Percentiles rank a stretch among this genome's conserved stretches.
phyloP scores from a whole-genome alignment of 345 rosid species.

The Euphorbia tirucalli region DNA sequence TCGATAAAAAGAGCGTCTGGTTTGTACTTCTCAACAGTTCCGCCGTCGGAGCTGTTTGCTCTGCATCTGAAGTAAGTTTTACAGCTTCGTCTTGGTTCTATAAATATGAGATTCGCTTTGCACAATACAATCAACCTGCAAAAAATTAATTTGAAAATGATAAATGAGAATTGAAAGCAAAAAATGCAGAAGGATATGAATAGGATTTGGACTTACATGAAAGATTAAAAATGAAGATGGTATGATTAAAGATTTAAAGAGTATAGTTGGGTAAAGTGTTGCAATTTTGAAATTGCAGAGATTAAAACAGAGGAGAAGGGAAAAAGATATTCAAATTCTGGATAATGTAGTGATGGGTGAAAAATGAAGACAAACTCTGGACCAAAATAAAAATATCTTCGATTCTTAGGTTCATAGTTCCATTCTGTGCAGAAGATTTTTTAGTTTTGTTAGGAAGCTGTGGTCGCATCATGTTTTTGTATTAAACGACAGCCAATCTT shows the following conservation, averaged over 20 bases:
- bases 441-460: too few species aligned
- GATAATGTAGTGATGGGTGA: not conserved
- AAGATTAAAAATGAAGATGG: not conserved
- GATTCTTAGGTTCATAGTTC: too few species aligned
- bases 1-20: constrained; percentile 62
- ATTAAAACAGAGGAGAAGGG: not conserved
- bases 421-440: too few species aligned
- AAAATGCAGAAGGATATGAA: not conserved
- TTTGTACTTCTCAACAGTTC: constrained; percentile 36
- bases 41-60: constrained; percentile 32
- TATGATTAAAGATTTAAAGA: not conserved
- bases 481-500: too few species aligned
- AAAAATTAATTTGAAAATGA: not conserved
- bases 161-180: not conserved
- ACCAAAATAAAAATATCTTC: not conserved
- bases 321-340: not conserved
- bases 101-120: constrained; percentile 33
- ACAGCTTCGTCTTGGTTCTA: constrained; percentile 33
- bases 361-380: not conserved
- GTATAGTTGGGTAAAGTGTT: not conserved
- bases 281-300: not conserved
- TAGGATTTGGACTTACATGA: constrained; percentile 1
- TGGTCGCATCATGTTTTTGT: too few species aligned
- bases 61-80: constrained; percentile 28
- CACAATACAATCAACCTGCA: constrained; percentile 49